Conservation (phyloP, 805 yeast species). For the Candida nitratophila region DNA sequence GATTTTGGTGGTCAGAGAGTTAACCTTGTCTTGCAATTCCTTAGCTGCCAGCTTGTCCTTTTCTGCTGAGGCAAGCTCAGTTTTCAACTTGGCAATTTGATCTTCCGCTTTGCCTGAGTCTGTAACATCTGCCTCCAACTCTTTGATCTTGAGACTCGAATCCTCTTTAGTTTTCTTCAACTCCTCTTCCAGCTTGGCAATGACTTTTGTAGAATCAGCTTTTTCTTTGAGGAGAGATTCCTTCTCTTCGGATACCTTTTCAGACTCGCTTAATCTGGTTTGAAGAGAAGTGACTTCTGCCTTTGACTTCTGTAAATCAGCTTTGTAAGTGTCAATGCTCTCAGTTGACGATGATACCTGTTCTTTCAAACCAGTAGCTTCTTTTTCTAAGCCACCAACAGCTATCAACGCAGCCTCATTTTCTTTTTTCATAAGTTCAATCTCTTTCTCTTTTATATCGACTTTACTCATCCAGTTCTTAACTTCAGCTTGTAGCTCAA, state of each 20-base stretch:
- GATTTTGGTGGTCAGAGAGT: conserved; percentile 1
- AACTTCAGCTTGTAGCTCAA: conserved; percentile 1
- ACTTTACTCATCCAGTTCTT: conserved; percentile 1
- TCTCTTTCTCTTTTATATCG: neutral
- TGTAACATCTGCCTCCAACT: neutral
- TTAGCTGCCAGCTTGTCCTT: conserved; percentile 2
- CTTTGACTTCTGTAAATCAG: neutral
- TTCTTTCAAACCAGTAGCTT: neutral
- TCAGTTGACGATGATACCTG: neutral
- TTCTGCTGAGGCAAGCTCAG: conserved; percentile 2
- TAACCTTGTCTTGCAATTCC: conserved; percentile 2
- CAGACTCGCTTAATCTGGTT: neutral
- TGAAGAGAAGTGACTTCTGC: neutral
- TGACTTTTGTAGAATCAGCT: neutral
- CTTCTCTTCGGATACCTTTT: conserved; percentile 1
- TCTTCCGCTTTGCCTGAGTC: conserved; percentile 4
- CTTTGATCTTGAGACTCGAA: neutral
- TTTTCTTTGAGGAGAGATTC: neutral
- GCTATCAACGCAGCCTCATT: neutral
- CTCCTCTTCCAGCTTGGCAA: neutral
- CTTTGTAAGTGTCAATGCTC: neutral
- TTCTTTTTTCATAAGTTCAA: neutral
- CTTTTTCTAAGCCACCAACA: neutral
- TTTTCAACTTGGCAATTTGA: conserved; percentile 6
- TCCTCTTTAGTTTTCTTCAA: neutral